Evolutionary conservation across 177 flowering plant species (phyloP).

Genomic region (Vitis hybrid): DNA sequence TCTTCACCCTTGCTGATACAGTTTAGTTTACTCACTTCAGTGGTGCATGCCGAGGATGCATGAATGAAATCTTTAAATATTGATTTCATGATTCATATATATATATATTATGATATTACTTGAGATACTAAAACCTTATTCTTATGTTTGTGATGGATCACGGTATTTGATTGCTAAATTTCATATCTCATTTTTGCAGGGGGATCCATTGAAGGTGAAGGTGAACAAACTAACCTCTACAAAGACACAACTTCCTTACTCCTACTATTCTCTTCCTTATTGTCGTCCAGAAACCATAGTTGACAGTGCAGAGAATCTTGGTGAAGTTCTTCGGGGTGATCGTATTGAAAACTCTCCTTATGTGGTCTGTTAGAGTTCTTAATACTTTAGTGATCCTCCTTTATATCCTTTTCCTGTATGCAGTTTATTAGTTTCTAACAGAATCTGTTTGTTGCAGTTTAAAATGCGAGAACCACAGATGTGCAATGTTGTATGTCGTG

Average conservation of each 20-base stretch:
- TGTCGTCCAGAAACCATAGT: conserved; percentile 60
- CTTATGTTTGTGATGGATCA: not conserved
- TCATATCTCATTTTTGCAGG: conserved; percentile 43
- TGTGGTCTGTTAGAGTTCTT: conserved; percentile 44
- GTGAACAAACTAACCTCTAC: conserved; percentile 89
- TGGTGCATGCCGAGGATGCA: no score
- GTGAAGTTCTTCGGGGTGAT: conserved; percentile 95
- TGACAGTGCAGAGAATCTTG: conserved; percentile 93
- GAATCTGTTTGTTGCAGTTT: conserved; percentile 51
- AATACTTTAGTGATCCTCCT: not conserved
- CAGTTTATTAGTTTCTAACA: conserved; percentile 12
- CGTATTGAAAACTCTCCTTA: conserved; percentile 90
- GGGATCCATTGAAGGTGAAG: conserved; percentile 68
- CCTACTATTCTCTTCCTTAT: conserved; percentile 79
- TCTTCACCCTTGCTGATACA: not conserved
- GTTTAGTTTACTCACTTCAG: no score
- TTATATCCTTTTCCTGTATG: not conserved
- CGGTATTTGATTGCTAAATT: not conserved
- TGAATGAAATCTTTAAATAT: no score
- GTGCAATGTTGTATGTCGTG: conserved; percentile 68
- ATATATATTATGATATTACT: not conserved
- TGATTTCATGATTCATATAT: no score
- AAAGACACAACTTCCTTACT: conserved; percentile 89
- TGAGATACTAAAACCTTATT: not conserved
- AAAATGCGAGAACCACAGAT: conserved; percentile 78